phyloP scores from a whole-genome alignment of 2,329 filamentous ascomycete genomes.

The Dactylonectria macrodidyma region DNA sequence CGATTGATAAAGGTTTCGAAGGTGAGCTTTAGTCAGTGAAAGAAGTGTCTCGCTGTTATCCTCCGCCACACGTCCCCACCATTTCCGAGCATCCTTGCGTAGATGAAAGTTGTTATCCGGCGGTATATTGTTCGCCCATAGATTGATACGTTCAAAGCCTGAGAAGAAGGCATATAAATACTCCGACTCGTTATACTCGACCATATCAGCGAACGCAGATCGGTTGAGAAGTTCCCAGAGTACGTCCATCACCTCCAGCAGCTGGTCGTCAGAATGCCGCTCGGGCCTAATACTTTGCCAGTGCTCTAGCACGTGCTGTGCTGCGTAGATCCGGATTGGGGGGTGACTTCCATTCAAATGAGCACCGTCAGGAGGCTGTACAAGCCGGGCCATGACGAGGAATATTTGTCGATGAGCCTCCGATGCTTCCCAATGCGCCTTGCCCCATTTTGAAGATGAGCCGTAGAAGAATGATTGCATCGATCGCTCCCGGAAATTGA shows the following conservation, averaged over 20 bases:
- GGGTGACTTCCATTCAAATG: too few relatives aligned
- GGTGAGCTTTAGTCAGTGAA: too few relatives aligned
- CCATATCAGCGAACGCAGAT: slow-evolving; percentile 27
- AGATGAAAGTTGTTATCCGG: too few relatives aligned
- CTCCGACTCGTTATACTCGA: slow-evolving; percentile 23
- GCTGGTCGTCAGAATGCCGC: slow-evolving; percentile 32
- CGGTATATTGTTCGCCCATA: too few relatives aligned
- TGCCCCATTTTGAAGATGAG: slow-evolving; percentile 8
- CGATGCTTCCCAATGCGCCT: slow-evolving; percentile 34
- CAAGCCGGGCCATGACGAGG: slow-evolving; percentile 34
- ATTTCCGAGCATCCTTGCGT: too few relatives aligned
- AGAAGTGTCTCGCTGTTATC: too few relatives aligned
- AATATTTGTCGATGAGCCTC: slow-evolving; percentile 47
- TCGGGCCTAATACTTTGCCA: slow-evolving; percentile 33
- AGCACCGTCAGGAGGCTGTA: slow-evolving; percentile 2
- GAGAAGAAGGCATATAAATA: neutral
- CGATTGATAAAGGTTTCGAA: too few relatives aligned
- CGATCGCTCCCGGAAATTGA: slow-evolving; percentile 50
- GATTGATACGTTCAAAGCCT: too few relatives aligned
- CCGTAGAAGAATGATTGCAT: slow-evolving; percentile 48
- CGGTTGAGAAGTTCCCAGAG: slow-evolving; percentile 38
- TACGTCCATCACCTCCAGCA: slow-evolving; percentile 43
- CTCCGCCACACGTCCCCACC: too few relatives aligned
- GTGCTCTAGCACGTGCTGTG: slow-evolving; percentile 37
- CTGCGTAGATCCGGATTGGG: slow-evolving; percentile 29